These are phyloP conservation scores for Saturnispora besseyi DNA, from an alignment of 805 yeast species.

Conservation along the genomic window DNA sequence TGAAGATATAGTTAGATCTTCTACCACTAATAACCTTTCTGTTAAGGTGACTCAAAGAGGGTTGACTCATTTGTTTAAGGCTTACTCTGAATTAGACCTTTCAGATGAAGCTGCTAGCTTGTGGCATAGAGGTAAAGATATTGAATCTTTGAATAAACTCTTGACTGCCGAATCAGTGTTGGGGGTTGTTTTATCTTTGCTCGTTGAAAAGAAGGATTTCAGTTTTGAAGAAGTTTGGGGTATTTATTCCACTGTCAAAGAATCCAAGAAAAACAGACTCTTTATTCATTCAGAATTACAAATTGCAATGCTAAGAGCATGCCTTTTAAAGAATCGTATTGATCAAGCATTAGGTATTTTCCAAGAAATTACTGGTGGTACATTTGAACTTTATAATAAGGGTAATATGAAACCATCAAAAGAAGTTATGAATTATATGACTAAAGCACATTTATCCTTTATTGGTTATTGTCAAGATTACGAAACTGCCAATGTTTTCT, in stretches of 20 bases:
- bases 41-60: conserved; percentile 40
- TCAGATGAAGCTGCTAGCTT: conserved; percentile 53
- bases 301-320: conserved; percentile 65
- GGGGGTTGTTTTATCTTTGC: conserved; percentile 59
- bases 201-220: conserved; percentile 49
- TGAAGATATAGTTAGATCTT: conserved; percentile 31
- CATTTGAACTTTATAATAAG: conserved; percentile 27
- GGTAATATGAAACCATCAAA: conserved; percentile 19
- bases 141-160: conserved; percentile 29
- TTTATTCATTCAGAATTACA: conserved; percentile 39
- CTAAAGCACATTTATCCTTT: conserved; percentile 68
- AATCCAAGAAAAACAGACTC: conserved; percentile 17
- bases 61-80: conserved; percentile 46
- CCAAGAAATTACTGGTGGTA: conserved; percentile 45
- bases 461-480: conserved; percentile 69
- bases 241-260: conserved; percentile 36
- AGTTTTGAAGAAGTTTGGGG: conserved; percentile 49
- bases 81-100: conserved; percentile 49
- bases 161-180: conserved; percentile 58
- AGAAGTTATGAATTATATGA: conserved; percentile 40
- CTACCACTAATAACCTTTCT: conserved; percentile 18
- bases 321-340: conserved; percentile 53
- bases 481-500: conserved; percentile 61
- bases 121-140: conserved; percentile 55
- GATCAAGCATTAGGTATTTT: conserved; percentile 55